These are phyloP conservation scores for Narthecium ossifragum DNA, from an alignment of 106 monocot genomes.

Conservation along the genomic window DNA sequence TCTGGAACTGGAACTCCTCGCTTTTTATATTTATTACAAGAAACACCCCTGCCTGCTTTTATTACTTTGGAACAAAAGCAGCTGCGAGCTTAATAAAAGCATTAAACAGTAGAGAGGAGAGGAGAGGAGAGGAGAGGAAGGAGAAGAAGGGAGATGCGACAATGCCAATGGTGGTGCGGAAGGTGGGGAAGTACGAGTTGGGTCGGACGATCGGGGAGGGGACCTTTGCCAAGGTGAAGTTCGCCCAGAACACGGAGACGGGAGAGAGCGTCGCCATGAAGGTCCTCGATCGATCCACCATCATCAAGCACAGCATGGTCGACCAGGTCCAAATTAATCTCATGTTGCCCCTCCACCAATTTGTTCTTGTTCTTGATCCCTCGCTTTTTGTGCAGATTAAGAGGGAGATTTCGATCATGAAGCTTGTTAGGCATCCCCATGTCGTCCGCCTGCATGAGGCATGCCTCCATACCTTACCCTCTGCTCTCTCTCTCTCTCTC, in stretches of 20 bases:
- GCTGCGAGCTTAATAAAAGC: too few relatives aligned
- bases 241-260: constrained; percentile 68
- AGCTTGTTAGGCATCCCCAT: constrained; percentile 87
- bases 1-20: too few relatives aligned
- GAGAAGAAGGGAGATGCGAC: too few relatives aligned
- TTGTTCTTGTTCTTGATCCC: neutral
- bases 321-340: constrained; percentile 41
- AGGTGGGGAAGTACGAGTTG: constrained; percentile 86
- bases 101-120: too few relatives aligned
- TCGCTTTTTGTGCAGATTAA: constrained; percentile 60
- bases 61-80: too few relatives aligned
- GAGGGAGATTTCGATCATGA: constrained; percentile 96
- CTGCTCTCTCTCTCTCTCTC: neutral
- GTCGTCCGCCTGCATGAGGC: constrained; percentile 90
- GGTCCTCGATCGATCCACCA: constrained; percentile 57
- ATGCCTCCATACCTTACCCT: neutral
- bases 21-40: too few relatives aligned
- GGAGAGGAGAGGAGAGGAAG: too few relatives aligned
- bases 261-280: constrained; percentile 70
- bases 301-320: constrained; percentile 78
- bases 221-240: constrained; percentile 92
- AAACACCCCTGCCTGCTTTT: too few relatives aligned
- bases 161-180: constrained; percentile 29
- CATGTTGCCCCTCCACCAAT: neutral
- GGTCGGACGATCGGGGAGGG: constrained; percentile 89